These are phyloP conservation scores for Lodderomyces theae DNA, from an alignment of 1,139 yeast species.

Conservation along the genomic window DNA sequence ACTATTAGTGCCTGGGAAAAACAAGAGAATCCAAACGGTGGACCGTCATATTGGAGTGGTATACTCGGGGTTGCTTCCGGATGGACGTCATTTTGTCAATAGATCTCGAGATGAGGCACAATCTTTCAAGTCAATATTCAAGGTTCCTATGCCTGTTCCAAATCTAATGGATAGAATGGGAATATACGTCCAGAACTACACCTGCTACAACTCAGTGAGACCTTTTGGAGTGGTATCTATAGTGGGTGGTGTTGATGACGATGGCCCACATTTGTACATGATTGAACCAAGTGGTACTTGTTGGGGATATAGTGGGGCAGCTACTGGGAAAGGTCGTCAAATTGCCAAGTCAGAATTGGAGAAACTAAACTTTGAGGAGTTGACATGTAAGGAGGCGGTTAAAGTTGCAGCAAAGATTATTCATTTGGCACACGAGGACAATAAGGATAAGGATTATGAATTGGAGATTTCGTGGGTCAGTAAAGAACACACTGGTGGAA, in stretches of 20 bases:
- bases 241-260: conserved; percentile 87
- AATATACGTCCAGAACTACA: conserved; percentile 90
- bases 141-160: conserved; percentile 73
- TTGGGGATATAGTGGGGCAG: conserved; percentile 98
- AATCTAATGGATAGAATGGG: conserved; percentile 87
- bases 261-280: conserved; percentile 92
- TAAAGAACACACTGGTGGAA: conserved; percentile 70
- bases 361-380: conserved; percentile 70
- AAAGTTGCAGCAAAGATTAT: conserved; percentile 93
- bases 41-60: conserved; percentile 94
- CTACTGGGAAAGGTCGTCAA: conserved; percentile 97
- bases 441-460: conserved; percentile 95
- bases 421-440: conserved; percentile 93
- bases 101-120: conserved; percentile 92
- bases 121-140: conserved; percentile 74
- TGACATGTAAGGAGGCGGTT: conserved; percentile 78
- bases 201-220: conserved; percentile 93
- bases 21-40: conserved; percentile 85
- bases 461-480: conserved; percentile 89
- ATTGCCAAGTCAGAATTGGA: conserved; percentile 94
- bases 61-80: conserved; percentile 93
- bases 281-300: conserved; percentile 95
- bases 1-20: conserved; percentile 83
- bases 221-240: conserved; percentile 95
- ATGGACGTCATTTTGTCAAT: conserved; percentile 89